These are phyloP conservation scores for Fusarium decemcellulare DNA, from an alignment of 2,329 filamentous ascomycete genomes.

Conservation along the genomic window DNA sequence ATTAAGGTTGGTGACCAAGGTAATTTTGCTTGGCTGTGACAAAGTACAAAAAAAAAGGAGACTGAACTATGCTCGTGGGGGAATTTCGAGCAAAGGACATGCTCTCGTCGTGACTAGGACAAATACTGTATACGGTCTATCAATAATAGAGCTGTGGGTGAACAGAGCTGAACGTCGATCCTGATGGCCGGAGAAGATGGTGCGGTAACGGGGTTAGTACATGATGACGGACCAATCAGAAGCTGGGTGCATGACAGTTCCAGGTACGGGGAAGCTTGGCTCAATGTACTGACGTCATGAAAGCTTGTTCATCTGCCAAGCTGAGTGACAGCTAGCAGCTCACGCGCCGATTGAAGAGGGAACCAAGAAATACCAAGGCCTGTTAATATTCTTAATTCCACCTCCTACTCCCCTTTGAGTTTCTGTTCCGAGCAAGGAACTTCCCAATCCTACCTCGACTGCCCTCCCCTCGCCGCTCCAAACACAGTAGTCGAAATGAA, in stretches of 20 bases:
- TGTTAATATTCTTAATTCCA: conserved; percentile 31
- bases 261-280: conserved; percentile 29
- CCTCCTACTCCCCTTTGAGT: not conserved
- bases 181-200: conserved; percentile 4
- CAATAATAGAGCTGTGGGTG: too few relatives aligned
- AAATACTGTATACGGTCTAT: too few relatives aligned
- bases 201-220: not conserved
- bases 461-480: not conserved
- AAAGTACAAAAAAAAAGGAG: too few relatives aligned
- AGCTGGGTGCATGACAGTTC: conserved; percentile 22
- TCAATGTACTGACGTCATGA: conserved; percentile 35
- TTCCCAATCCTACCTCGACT: not conserved
- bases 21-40: too few relatives aligned
- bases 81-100: too few relatives aligned
- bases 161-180: not conserved
- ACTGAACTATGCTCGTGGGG: too few relatives aligned
- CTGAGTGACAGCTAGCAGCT: conserved; percentile 4
- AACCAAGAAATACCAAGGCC: conserved; percentile 12
- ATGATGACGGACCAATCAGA: conserved; percentile 19
- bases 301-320: conserved; percentile 7
- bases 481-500: conserved; percentile 33
- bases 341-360: conserved; percentile 28
- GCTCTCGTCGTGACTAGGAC: too few relatives aligned
- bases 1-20: too few relatives aligned
- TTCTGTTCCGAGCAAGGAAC: not conserved